A percentile compares a stretch with the other conserved stretches of the same genome.
phyloP scores from a whole-genome alignment of 345 rosid genomes.

The Anacardium occidentale region DNA sequence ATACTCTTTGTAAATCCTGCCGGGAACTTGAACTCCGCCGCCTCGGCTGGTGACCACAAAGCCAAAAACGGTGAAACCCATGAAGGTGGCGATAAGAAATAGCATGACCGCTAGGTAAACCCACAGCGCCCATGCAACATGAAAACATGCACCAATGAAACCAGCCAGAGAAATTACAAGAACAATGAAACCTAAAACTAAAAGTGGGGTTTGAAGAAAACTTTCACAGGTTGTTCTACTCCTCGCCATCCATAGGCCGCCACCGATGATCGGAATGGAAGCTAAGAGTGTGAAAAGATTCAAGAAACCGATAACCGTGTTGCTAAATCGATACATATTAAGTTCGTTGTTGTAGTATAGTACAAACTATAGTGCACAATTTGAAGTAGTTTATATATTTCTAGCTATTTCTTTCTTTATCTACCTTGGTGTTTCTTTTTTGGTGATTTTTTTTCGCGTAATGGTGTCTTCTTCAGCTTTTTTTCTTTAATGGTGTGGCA shows the following conservation, averaged over 20 bases:
- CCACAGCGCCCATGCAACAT: constrained; percentile 86
- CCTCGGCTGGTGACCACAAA: constrained; percentile 75
- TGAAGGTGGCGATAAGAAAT: constrained; percentile 55
- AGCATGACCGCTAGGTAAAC: constrained; percentile 82
- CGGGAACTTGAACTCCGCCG: constrained; percentile 68
- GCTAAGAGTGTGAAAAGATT: constrained; percentile 79
- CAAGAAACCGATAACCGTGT: constrained; percentile 71
- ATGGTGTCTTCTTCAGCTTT: no score
- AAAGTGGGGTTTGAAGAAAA: constrained; percentile 82
- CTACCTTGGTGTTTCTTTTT: neutral
- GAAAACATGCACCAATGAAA: constrained; percentile 86
- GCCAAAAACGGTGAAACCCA: constrained; percentile 72
- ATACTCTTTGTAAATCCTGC: constrained; percentile 71
- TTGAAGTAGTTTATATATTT: neutral
- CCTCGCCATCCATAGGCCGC: constrained; percentile 85
- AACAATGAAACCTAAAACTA: constrained; percentile 69
- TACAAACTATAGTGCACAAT: neutral
- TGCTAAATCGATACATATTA: constrained; percentile 76
- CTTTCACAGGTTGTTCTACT: constrained; percentile 77
- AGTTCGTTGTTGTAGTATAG: neutral
- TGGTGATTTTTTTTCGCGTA: no score
- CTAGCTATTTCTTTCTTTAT: constrained; percentile 7
- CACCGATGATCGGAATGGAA: constrained; percentile 83
- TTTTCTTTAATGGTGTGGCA: no score
- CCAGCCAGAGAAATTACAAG: constrained; percentile 76